Evolutionary conservation across 164 flowering plant species (phyloP).

Genomic region (Chloranthus sessilifolius): DNA sequence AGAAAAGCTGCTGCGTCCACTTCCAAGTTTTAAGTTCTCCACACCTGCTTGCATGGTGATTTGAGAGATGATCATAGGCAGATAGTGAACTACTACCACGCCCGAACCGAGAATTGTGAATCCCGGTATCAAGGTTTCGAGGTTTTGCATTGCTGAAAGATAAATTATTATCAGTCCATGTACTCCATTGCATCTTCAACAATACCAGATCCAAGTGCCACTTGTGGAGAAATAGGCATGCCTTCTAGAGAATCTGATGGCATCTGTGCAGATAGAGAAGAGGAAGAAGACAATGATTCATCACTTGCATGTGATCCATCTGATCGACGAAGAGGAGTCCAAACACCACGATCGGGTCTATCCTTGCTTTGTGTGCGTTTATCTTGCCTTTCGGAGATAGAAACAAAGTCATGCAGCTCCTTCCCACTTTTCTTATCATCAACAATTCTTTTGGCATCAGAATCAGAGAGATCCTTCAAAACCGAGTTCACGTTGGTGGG

Average conservation of each 20-base stretch:
- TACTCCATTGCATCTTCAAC: constrained; percentile 13
- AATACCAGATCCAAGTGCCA: constrained; percentile 10
- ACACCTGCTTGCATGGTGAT: constrained; percentile 27
- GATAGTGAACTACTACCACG: constrained; percentile 16
- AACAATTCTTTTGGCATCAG: constrained; percentile 35
- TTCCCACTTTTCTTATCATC: constrained; percentile 22
- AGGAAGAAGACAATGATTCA: constrained; percentile 52
- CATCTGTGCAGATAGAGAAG: constrained; percentile 34
- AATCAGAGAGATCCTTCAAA: constrained; percentile 20
- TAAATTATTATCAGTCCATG: constrained; percentile 4
- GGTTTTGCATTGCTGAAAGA: constrained; percentile 7
- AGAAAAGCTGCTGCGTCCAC: constrained; percentile 39
- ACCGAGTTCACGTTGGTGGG: constrained; percentile 29
- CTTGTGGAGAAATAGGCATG: constrained; percentile 2
- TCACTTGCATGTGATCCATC: constrained; percentile 62
- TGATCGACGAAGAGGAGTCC: constrained; percentile 78
- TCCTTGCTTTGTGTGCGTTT: constrained; percentile 63
- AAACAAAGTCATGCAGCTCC: constrained; percentile 31
- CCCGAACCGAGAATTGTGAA: constrained; percentile 14
- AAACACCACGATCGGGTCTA: constrained; percentile 79
- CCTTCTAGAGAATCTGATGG: constrained; percentile 22
- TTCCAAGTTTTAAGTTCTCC: constrained; percentile 41
- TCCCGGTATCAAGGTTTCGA: constrained; percentile 10
- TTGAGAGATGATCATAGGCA: constrained; percentile 16
- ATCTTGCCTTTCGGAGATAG: constrained; percentile 48